Evolutionary conservation across 805 yeast species (phyloP), one percentile per base, ranked within the genome.

Genomic region (Candida suzukii): DNA sequence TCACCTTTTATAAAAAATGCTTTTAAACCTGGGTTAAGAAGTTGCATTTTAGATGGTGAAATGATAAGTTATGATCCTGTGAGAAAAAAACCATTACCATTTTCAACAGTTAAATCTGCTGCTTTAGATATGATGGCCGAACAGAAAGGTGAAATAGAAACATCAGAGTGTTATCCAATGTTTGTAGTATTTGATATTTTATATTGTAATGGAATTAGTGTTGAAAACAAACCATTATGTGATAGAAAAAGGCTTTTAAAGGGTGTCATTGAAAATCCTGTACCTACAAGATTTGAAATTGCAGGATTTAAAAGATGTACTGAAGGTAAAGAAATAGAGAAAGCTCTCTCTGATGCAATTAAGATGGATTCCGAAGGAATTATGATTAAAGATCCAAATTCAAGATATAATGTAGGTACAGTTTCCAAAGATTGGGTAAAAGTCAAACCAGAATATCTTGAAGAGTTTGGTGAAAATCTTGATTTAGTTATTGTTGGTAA

Each of bases 371-470:
- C 87, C 18, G 99, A 91, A 58, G 99, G 99, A 0, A 64, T 91
- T 9, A 76, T 91, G 41, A 60, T 91, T 31, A 91, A 91, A 55
- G 72, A 78, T 46, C 73, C 78, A 1, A 58, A 64, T 12, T 70
- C 83, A 2, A 62, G 57, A 14, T 91, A 91, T 56, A 56, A 62
- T 3, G 69, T 84, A 14, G 86, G 78, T n/a, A 73, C 71, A 27
- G 64, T 88, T 38, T 69, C 71, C 34, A 74, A 72, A 16, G 40
- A 42, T 9, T 91, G 97, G 96, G 66, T 88, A 14, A 91, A 91
- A 54, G 74, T 91, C 2, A 91, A 91, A 57, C 98, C 98, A 0
- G 96, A 90, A 50, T 90, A 88, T 54, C 65, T 88, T 40, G 83
- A 79, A 41, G 87, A 83, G 44, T 83, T 84, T 58, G 96, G 96